These are phyloP conservation scores for Ceratocystis eucalypticola DNA, from an alignment of 2,329 filamentous ascomycete genomes.

Conservation along the genomic window DNA sequence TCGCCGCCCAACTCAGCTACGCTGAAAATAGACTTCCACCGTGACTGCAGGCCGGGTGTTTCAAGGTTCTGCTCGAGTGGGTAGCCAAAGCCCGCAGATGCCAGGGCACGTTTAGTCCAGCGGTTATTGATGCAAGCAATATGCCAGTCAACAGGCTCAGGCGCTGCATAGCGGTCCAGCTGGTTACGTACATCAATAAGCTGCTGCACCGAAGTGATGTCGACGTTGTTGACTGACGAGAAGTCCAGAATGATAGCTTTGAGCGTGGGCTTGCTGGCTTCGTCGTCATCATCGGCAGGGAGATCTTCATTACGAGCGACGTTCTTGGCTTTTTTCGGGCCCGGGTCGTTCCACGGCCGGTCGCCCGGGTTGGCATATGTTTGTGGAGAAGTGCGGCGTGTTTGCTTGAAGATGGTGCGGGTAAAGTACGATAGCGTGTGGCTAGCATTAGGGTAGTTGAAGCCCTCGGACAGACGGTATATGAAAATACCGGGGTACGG, in stretches of 20 bases:
- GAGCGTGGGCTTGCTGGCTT: slow-evolving; percentile 49
- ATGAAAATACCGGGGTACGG: slow-evolving; percentile 92
- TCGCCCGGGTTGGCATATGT: slow-evolving; percentile 56
- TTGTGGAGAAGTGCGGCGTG: slow-evolving; percentile 61
- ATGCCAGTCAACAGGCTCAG: slow-evolving; percentile 84
- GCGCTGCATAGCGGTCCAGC: slow-evolving; percentile 69
- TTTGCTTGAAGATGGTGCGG: slow-evolving; percentile 52
- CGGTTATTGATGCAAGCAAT: slow-evolving; percentile 86
- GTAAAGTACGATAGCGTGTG: slow-evolving; percentile 72
- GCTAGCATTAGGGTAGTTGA: slow-evolving; percentile 91
- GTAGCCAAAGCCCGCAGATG: slow-evolving; percentile 77
- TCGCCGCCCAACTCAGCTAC: slow-evolving; percentile 72
- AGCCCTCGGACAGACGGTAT: slow-evolving; percentile 86
- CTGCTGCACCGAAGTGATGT: slow-evolving; percentile 82
- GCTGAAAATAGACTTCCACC: slow-evolving; percentile 92
- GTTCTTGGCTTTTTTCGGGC: slow-evolving; percentile 44
- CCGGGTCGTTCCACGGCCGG: slow-evolving; percentile 89
- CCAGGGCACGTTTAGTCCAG: slow-evolving; percentile 86
- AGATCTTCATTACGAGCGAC: slow-evolving; percentile 23
- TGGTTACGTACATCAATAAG: slow-evolving; percentile 92
- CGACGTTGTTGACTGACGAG: slow-evolving; percentile 83
- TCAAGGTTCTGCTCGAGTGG: slow-evolving; percentile 39
- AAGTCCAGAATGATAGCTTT: slow-evolving; percentile 92
- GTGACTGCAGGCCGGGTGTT: slow-evolving; percentile 40
- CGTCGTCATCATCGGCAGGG: slow-evolving; percentile 23